Percentiles rank a stretch among this genome's conserved stretches.
Evolutionary conservation across 495 filamentous ascomycete species (phyloP).

Genomic region (Annulohypoxylon nitens): DNA sequence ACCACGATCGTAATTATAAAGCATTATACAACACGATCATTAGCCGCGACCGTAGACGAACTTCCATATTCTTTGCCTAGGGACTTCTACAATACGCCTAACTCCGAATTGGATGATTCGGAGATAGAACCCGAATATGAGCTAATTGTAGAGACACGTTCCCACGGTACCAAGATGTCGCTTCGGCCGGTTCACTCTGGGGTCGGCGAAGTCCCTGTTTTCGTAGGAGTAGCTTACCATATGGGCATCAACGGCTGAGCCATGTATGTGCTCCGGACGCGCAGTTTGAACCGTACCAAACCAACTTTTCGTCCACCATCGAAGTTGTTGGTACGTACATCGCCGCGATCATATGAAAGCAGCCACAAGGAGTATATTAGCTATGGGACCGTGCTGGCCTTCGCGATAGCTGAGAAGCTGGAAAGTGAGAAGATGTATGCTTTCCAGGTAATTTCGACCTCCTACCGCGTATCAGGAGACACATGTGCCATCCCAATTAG

Average conservation of each 20-base stretch:
- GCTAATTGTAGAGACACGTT: slow-evolving; percentile 59
- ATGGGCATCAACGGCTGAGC: slow-evolving; percentile 56
- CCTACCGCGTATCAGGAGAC: slow-evolving; percentile 66
- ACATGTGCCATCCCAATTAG: slow-evolving; percentile 24
- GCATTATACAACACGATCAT: slow-evolving; percentile 50
- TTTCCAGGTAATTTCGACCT: slow-evolving; percentile 59
- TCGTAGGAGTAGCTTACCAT: slow-evolving; percentile 62
- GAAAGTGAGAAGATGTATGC: slow-evolving; percentile 53
- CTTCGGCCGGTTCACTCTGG: slow-evolving; percentile 71
- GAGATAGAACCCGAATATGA: slow-evolving; percentile 53
- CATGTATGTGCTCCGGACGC: slow-evolving; percentile 66
- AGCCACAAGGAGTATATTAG: slow-evolving; percentile 69
- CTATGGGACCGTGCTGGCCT: slow-evolving; percentile 66
- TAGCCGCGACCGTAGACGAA: slow-evolving; percentile 49
- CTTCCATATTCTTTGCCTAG: background rate
- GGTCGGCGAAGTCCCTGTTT: slow-evolving; percentile 68
- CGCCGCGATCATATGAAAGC: slow-evolving; percentile 56
- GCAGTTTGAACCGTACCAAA: slow-evolving; percentile 61
- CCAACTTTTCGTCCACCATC: slow-evolving; percentile 48
- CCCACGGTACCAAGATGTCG: slow-evolving; percentile 54
- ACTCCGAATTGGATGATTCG: background rate
- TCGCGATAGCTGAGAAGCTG: slow-evolving; percentile 65
- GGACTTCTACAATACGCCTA: background rate
- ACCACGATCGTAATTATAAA: slow-evolving; percentile 52
- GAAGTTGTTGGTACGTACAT: slow-evolving; percentile 59